Evolutionary conservation across 1,284 basidiomycete genomes (phyloP), one percentile per base, ranked within the genome.

Genomic region (Lignosus rhinocerotis): DNA sequence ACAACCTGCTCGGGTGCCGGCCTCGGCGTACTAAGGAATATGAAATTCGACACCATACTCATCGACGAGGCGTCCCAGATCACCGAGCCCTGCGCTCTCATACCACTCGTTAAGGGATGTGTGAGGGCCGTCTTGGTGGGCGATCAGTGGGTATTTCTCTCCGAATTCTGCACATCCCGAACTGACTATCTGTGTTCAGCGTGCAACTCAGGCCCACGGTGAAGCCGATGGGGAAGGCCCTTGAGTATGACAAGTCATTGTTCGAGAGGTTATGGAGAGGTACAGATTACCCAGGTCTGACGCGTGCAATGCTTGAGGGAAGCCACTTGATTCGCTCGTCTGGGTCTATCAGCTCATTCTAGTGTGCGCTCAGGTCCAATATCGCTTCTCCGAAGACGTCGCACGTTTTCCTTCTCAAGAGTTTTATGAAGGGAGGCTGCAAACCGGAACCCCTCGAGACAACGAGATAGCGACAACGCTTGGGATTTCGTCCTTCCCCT

Each of bases 31-130:
- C 61, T 87, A 38, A 76, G 83, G 33, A 81, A 82, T 59, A 66
- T 80, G 16, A 73, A 84, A 58, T 88, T 87, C 63, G 80, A 82
- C 39, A 80, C 82, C n/a, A 83, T 80, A 0, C 72, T 87, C 38
- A 84, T 88, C 43, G 86, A 88, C 65, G 85, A 88, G 62, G 85
- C 85, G 0, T 87, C 85, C 0, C 86, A 87, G 64, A 80, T 87
- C 14, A 86, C 84, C 0, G 86, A 88, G 62, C 81, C 85, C 2
- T 79, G 78, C 48, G 80, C 84, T 0, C 71, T 87, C 30, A 86
- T 88, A 44, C 85, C 86, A 1, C 72, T 88, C 3, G 84, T 86
- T 10, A 87, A 87, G 67, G 85, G 84, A 1, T 80, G 82, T 43
- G 69, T 73, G 48, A 73, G 77, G 33, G 85, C 81, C 0, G 78